These are phyloP conservation scores for Fallopia convolvulus DNA, from an alignment of 148 eudicot species.

Conservation along the genomic window DNA sequence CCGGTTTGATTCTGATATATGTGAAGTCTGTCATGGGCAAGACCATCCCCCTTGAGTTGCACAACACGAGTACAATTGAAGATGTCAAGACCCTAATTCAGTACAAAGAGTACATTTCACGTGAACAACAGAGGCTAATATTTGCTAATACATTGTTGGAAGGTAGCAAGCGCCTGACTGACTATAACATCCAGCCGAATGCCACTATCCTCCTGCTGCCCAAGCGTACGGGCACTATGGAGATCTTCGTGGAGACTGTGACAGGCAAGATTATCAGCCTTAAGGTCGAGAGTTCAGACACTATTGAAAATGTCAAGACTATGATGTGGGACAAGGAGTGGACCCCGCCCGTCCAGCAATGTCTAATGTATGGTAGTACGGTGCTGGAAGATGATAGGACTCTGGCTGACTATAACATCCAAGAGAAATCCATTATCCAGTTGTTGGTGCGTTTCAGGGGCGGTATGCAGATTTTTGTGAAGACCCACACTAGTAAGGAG, in stretches of 20 bases:
- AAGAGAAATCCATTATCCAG: constrained; percentile 16
- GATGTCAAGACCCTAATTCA: too few relatives aligned
- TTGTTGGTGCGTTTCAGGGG: constrained; percentile 18
- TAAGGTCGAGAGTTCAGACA: not conserved
- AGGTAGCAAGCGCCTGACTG: not conserved
- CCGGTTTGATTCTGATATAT: too few relatives aligned
- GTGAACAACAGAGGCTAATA: too few relatives aligned
- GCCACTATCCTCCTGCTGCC: not conserved
- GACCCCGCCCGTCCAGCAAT: constrained; percentile 15
- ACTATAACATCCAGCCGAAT: not conserved
- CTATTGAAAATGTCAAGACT: not conserved
- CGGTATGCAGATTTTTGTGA: constrained; percentile 8
- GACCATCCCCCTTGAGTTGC: too few relatives aligned
- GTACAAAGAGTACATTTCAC: too few relatives aligned
- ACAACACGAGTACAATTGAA: too few relatives aligned
- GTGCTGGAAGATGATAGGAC: constrained; percentile 21
- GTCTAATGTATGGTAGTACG: constrained; percentile 17
- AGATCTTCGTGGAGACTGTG: not conserved
- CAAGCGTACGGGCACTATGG: not conserved
- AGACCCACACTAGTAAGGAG: not conserved
- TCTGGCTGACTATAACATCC: constrained; percentile 20
- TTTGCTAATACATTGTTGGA: too few relatives aligned
- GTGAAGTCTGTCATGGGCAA: too few relatives aligned
- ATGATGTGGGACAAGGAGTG: not conserved
- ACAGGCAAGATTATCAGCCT: not conserved